Evolutionary conservation across 2,329 filamentous ascomycete species (phyloP).

Genomic region (Hirsutella rhossiliensis): DNA sequence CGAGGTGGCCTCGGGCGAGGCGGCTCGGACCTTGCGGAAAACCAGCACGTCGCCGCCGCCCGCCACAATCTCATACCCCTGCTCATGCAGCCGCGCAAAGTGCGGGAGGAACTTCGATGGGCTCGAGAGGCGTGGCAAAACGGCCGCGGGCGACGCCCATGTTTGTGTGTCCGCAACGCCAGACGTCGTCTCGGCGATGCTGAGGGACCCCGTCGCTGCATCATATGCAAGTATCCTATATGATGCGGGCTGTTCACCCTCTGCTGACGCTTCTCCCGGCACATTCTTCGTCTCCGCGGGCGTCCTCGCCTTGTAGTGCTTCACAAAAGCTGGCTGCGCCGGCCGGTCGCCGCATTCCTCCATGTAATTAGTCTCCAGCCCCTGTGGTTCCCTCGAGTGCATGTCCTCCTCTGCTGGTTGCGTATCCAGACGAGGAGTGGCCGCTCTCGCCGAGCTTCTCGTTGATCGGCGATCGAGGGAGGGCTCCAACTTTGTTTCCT

Average conservation of each 20-base stretch:
- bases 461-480: conserved; percentile 14
- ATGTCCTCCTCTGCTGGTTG: conserved; percentile 17
- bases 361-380: conserved; percentile 33
- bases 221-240: conserved; percentile 61
- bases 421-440: conserved; percentile 1
- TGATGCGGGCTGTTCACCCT: conserved; percentile 1
- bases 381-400: conserved; percentile 33
- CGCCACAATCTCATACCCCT: conserved; percentile 57
- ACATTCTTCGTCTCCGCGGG: neutral
- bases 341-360: conserved; percentile 26
- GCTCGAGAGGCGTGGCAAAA: conserved; percentile 46
- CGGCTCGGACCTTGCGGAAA: conserved; percentile 44
- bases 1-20: conserved; percentile 1
- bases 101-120: conserved; percentile 55
- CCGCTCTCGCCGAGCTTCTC: conserved; percentile 1
- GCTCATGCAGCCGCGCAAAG: conserved; percentile 42
- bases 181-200: conserved; percentile 48
- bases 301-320: conserved; percentile 12
- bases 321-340: conserved; percentile 24
- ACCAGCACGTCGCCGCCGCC: conserved; percentile 52
- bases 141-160: conserved; percentile 45
- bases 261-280: neutral
- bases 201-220: conserved; percentile 42
- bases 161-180: conserved; percentile 33
- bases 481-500: conserved; percentile 14